Percentiles rank a stretch among this genome's conserved stretches.
Conservation (phyloP, 495 filamentous ascomycete species). For the Acidiella bohemica region DNA sequence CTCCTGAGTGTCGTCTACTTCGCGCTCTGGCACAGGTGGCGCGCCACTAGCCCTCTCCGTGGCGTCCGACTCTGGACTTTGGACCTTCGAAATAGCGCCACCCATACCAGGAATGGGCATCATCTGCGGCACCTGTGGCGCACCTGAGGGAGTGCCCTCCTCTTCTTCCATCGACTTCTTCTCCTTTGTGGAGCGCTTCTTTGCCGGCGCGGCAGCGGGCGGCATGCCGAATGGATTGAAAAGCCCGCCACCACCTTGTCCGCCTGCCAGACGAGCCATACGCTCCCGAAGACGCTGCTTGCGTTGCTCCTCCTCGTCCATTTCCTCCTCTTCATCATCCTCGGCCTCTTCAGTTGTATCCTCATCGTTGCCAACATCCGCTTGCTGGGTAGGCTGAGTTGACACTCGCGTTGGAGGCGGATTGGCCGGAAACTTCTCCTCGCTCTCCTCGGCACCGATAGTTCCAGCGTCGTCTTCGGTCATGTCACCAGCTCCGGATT, state of each 20-base stretch:
- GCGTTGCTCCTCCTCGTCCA: conserved; percentile 77
- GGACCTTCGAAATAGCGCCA: conserved; percentile 48
- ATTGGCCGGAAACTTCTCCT: conserved; percentile 38
- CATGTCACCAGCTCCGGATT: conserved; percentile 73
- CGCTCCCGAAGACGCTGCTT: conserved; percentile 80
- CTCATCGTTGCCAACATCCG: conserved; percentile 29
- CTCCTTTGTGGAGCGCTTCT: conserved; percentile 39
- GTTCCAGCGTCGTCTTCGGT: conserved; percentile 68
- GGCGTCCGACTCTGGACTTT: conserved; percentile 26
- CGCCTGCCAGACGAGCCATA: conserved; percentile 97
- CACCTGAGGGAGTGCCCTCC: conserved; percentile 34
- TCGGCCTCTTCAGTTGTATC: conserved; percentile 40
- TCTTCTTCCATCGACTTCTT: conserved; percentile 32
- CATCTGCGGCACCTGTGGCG: conserved; percentile 39
- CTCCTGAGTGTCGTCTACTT: conserved; percentile 24
- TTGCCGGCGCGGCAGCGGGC: conserved; percentile 49
- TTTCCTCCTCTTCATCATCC: conserved; percentile 77
- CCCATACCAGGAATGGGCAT: conserved; percentile 47
- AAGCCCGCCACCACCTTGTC: conserved; percentile 63
- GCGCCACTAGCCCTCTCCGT: not conserved
- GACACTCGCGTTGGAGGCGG: conserved; percentile 11
- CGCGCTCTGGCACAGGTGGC: not conserved
- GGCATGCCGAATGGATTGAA: conserved; percentile 53
- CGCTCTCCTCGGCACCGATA: conserved; percentile 59
- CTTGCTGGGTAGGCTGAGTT: conserved; percentile 17